phyloP scores from a whole-genome alignment of 441 rosid species.

The Kokia cookei region DNA sequence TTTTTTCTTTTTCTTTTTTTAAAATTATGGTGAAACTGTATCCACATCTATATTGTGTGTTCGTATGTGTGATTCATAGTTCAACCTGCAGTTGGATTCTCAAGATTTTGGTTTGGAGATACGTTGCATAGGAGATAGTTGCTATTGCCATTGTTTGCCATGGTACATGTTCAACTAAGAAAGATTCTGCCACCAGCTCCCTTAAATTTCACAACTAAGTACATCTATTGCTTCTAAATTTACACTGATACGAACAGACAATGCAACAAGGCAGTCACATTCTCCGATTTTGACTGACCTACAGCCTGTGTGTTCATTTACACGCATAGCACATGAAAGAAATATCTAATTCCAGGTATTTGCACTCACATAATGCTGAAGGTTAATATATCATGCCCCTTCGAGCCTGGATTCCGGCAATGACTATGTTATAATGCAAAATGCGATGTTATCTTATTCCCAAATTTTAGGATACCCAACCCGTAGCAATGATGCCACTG shows the following conservation, averaged over 20 bases:
- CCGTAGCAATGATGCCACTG: not conserved
- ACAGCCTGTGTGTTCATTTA: not conserved
- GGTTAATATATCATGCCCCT: not conserved
- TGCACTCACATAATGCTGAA: not conserved
- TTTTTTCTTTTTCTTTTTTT: no score
- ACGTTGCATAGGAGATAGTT: no score
- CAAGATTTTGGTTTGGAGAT: no score
- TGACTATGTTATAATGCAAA: not conserved
- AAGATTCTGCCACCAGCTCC: no score
- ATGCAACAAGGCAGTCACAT: not conserved
- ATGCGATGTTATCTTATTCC: not conserved
- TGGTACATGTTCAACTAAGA: no score
- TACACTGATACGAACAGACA: not conserved
- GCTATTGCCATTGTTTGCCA: no score
- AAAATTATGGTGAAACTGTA: no score
- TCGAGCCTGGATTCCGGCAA: not conserved
- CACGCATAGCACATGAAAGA: not conserved
- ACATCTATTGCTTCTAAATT: not conserved
- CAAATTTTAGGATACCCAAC: no score
- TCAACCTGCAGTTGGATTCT: no score
- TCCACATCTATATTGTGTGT: no score
- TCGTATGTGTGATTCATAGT: no score
- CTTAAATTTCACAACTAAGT: no score
- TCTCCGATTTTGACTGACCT: not conserved
- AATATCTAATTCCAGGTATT: not conserved